Base-by-base conservation (phyloP, 2,329 filamentous ascomycete genomes). In the Clonostachys rosea region DNA sequence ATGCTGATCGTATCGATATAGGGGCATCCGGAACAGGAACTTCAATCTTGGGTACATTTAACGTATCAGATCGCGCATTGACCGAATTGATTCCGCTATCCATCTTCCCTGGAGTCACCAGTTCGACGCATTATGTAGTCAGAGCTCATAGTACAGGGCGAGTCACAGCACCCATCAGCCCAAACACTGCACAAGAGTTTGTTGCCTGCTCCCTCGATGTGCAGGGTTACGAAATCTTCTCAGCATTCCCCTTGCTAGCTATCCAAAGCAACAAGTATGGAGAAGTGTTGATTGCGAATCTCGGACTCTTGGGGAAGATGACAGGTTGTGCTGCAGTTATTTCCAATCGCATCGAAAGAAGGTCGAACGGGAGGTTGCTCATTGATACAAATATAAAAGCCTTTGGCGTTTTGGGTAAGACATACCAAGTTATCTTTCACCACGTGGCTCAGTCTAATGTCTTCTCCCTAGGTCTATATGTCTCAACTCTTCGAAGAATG, bases 301-400 rank as follows among this genome's bases (percentile, higher is more conserved):
- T 97, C 1, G 92, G 92, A 1, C 71, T 97, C 3, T 54, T 95
- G 5, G 87, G 80, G 3, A 96, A 96, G 65, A 95, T 97, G 88
- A 90, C 90, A 0, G 92, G 91, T 1, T 83, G 86, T 1, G 91
- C 89, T 2, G 91, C 90, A 0, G 76, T 96, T 8, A 70, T 86
- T 2, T 75, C 73, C 36, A 84, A 73, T n/a, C 74, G 78, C 30
- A 76, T 84, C 41, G 76, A 76, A 34, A 61, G 84, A 40, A 58
- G 57, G 5, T 60, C 54, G 8, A 84, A 81, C 48, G 82, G 83
- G 1, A 71, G 81, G 14, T 67, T 94, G 17, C 66, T 81, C 8
- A 67, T 95, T 12, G 81, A 83, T 56, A 80, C 86, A 2, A 79
- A 76, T 13, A 61, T 96, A 40, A 96, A 95, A 62, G 91, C 91